phyloP scores from a whole-genome alignment of 345 rosid species.

The Moricandia arvensis region DNA sequence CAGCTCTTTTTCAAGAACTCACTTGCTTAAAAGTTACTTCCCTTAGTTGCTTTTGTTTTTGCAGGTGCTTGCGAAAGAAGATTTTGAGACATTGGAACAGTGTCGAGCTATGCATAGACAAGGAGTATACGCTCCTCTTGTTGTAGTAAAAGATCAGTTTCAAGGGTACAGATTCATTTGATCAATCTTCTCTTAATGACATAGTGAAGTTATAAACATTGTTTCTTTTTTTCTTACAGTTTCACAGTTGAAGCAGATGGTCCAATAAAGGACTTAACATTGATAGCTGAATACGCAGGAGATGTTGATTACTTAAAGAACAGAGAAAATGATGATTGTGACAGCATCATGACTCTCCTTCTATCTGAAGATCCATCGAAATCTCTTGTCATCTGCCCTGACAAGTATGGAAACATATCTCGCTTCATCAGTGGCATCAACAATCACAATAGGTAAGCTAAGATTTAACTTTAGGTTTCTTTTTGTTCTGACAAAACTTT shows the following conservation, averaged over 20 bases:
- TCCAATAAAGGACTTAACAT: background rate
- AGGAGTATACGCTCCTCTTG: background rate
- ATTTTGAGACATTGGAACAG: background rate
- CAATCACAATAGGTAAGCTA: slow-evolving; percentile 72
- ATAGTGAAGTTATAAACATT: background rate
- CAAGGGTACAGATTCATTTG: background rate
- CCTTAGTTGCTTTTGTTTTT: background rate
- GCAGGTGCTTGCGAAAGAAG: background rate
- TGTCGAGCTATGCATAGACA: background rate
- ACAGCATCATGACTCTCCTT: slow-evolving; percentile 91
- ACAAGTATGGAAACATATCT: slow-evolving; percentile 83
- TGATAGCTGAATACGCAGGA: background rate
- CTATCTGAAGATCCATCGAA: slow-evolving; percentile 58
- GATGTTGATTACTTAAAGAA: background rate
- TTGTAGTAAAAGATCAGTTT: background rate
- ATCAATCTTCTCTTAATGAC: background rate
- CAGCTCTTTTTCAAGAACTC: background rate
- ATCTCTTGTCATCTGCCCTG: slow-evolving; percentile 84
- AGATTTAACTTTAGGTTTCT: slow-evolving; percentile 1
- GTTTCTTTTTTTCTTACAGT: background rate
- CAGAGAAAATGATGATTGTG: slow-evolving; percentile 48
- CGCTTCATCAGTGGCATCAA: slow-evolving; percentile 91
- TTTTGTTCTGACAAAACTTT: background rate
- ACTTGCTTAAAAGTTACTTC: background rate
- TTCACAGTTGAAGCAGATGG: background rate